Percentiles rank a stretch among this genome's conserved stretches.
phyloP scores from a whole-genome alignment of 352 stramenopile genomes.

The Globisporangium viniferum region DNA sequence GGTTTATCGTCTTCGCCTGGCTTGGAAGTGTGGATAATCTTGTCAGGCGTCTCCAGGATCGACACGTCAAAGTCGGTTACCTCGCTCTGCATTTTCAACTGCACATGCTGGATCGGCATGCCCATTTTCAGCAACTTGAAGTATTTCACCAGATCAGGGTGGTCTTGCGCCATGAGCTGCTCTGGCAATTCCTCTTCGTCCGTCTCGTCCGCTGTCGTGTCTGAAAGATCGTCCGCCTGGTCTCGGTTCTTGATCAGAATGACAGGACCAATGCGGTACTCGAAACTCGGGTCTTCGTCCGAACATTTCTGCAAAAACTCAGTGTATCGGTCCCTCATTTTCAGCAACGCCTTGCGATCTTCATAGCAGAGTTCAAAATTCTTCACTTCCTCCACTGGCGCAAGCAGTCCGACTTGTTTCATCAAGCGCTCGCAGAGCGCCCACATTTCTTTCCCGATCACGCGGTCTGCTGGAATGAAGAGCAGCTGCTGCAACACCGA shows the following conservation, averaged over 20 bases:
- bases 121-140: slow-evolving; percentile 83
- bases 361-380: slow-evolving; percentile 80
- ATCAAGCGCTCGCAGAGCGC: slow-evolving; percentile 71
- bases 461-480: slow-evolving; percentile 76
- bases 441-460: slow-evolving; percentile 88
- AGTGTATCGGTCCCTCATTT: slow-evolving; percentile 74
- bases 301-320: slow-evolving; percentile 67
- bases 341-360: slow-evolving; percentile 72
- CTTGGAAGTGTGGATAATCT: slow-evolving; percentile 89
- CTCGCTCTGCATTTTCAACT: slow-evolving; percentile 71
- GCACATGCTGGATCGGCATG: slow-evolving; percentile 65
- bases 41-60: slow-evolving; percentile 66
- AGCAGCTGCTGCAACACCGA: slow-evolving; percentile 84
- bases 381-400: slow-evolving; percentile 77
- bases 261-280: slow-evolving; percentile 67
- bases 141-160: slow-evolving; percentile 70
- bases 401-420: slow-evolving; percentile 73
- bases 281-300: slow-evolving; percentile 64
- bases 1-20: slow-evolving; percentile 38
- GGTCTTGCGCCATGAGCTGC: slow-evolving; percentile 43
- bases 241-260: slow-evolving; percentile 76
- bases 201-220: slow-evolving; percentile 58
- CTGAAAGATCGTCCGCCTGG: slow-evolving; percentile 55
- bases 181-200: slow-evolving; percentile 53
- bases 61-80: slow-evolving; percentile 45